Base-by-base conservation (phyloP, 495 filamentous ascomycete species). In the Aspergillus saccharolyticus region DNA sequence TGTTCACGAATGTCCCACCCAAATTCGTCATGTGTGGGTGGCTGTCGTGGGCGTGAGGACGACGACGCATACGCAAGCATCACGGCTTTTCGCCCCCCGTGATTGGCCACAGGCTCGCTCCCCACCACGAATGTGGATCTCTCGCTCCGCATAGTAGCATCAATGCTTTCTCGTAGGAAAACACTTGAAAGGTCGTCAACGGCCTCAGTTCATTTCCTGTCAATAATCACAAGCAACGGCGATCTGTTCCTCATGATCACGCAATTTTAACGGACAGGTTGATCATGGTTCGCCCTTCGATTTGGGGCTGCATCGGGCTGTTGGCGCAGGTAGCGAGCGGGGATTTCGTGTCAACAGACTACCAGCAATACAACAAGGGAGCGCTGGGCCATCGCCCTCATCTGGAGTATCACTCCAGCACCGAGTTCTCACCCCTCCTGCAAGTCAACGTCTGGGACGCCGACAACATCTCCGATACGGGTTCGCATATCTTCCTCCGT, bases 401-500 rank as follows among this genome's bases (percentile, higher is more conserved):
- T 54, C 57, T 62, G 6, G 63, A 65, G 20, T 65, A 58, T 16
- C 59, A 65, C 10, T 62, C 63, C 1, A 65, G 63, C 52, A 48
- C 9, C 47, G 63, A 65, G 58, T 65, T 53, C 24, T 42, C 63
- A 0, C 63, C 63, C 16, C 21, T 65, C 1, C 46, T 65, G 22
- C 63, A 65, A 44, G 63, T 56, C 24, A 62, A 59, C 39, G 20
- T 58, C 21, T 65, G 63, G 60, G 44, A 62, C 18, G 39, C 19
- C 1, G 52, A 58, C 19, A 53, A 49, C 7, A 65, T 62, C 17
- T 65, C 63, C 14, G 20, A 39, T 0, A 30, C 51, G 14, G 63
- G 63, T 18, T 65, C 63, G 1, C 63, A 65, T 39, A 65, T 65
- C 25, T 65, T 65, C 43, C 51, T 65, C 24, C 54, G 57, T 19